Conservation (phyloP, 1,284 basidiomycete genomes). For the Ustilago esculenta region DNA sequence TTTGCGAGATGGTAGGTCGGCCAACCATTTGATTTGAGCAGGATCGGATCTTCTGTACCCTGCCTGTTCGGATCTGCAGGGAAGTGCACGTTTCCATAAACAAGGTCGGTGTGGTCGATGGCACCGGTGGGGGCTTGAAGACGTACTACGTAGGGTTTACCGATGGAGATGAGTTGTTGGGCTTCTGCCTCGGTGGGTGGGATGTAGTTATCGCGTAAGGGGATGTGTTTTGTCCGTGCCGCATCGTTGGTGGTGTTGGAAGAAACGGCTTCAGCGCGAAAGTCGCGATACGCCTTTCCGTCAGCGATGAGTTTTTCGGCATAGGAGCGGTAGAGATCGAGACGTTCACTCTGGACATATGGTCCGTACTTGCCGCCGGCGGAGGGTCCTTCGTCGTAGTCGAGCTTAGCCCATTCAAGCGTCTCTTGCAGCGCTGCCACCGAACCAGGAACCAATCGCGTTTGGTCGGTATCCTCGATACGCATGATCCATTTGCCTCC, state of each 20-base stretch:
- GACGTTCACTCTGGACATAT: constrained; percentile 79
- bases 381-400: constrained; percentile 84
- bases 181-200: constrained; percentile 82
- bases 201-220: constrained; percentile 83
- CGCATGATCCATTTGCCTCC: constrained; percentile 88
- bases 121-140: constrained; percentile 67
- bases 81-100: constrained; percentile 80
- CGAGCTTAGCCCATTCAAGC: constrained; percentile 89
- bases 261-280: constrained; percentile 75
- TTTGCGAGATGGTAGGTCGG: constrained; percentile 97
- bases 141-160: constrained; percentile 83
- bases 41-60: constrained; percentile 80
- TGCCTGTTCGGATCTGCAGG: constrained; percentile 63
- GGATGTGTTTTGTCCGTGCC: constrained; percentile 72
- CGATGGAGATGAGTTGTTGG: constrained; percentile 76
- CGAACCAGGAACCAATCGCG: constrained; percentile 77
- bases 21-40: constrained; percentile 90
- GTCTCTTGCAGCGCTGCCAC: constrained; percentile 81
- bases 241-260: constrained; percentile 71
- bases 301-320: constrained; percentile 80
- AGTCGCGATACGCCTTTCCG: constrained; percentile 92
- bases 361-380: constrained; percentile 66
- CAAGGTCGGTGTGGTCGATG: constrained; percentile 72
- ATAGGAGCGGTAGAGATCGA: constrained; percentile 82
- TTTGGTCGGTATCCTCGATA: constrained; percentile 89